Evolutionary conservation across 139 green algal species (phyloP).

Genomic region (Chlorella sp.): DNA sequence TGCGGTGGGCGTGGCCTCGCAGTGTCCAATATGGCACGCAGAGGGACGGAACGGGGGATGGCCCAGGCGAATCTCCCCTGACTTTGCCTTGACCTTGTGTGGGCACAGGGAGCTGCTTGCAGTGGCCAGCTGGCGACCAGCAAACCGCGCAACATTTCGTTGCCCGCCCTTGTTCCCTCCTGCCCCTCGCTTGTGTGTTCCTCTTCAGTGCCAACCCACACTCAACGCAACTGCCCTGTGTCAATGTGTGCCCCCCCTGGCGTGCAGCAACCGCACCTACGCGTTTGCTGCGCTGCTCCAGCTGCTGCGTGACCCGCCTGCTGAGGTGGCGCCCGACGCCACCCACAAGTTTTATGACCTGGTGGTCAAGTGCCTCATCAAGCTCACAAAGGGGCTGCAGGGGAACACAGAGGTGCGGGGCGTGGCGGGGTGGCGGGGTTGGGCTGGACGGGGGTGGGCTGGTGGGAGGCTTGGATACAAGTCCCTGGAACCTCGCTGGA

Average conservation of each 20-base stretch:
- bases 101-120: no score
- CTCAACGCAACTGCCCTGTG: not conserved
- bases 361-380: constrained; percentile 98
- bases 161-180: no score
- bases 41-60: no score
- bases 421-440: not conserved
- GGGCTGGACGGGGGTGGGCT: not conserved
- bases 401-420: constrained; percentile 58
- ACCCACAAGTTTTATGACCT: constrained; percentile 83
- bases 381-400: constrained; percentile 88
- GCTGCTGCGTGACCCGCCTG: constrained; percentile 70
- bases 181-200: no score
- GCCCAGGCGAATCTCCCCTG: no score
- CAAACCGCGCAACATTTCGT: no score
- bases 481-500: no score
- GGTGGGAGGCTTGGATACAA: no score
- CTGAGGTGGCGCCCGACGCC: constrained; percentile 28
- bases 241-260: not conserved
- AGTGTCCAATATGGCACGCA: no score
- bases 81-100: no score
- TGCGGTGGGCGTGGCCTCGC: no score
- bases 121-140: no score
- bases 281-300: constrained; percentile 82
- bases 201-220: not conserved
- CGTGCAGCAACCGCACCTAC: constrained; percentile 65